Percentiles rank a stretch among this genome's conserved stretches.
Conservation (phyloP, 2,329 filamentous ascomycete species). For the Fusarium xyrophilum region DNA sequence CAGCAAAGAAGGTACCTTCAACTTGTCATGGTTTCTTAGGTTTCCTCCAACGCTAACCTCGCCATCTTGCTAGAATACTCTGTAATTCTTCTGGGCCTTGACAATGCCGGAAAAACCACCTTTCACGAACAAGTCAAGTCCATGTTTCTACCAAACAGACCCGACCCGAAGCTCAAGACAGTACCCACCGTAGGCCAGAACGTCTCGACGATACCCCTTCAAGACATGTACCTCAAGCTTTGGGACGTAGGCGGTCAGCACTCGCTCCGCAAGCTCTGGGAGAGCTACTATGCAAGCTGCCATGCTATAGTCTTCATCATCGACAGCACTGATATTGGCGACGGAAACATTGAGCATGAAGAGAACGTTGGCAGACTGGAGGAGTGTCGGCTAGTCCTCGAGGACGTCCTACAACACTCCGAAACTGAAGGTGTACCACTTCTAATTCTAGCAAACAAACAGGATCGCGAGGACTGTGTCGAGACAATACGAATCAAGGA, state of each 20-base stretch:
- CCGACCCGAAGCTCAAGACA: constrained; percentile 76
- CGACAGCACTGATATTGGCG: constrained; percentile 91
- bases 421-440: constrained; percentile 92
- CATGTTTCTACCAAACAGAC: constrained; percentile 72
- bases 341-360: constrained; percentile 70
- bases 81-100: constrained; percentile 92
- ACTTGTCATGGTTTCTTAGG: constrained; percentile 22
- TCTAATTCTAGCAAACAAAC: constrained; percentile 94
- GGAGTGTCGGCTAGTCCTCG: constrained; percentile 88
- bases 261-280: constrained; percentile 87
- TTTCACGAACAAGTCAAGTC: constrained; percentile 97
- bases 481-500: constrained; percentile 98
- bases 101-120: constrained; percentile 98
- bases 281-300: constrained; percentile 91
- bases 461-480: constrained; percentile 95
- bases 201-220: constrained; percentile 86
- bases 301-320: constrained; percentile 99
- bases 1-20: constrained; percentile 82
- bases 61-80: constrained; percentile 76
- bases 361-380: constrained; percentile 70
- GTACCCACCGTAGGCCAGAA: constrained; percentile 98
- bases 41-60: constrained; percentile 8
- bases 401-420: constrained; percentile 85
- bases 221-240: constrained; percentile 96
- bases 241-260: constrained; percentile 98